Base-by-base conservation (phyloP, 345 rosid species). In the Fremontodendron californicum region DNA sequence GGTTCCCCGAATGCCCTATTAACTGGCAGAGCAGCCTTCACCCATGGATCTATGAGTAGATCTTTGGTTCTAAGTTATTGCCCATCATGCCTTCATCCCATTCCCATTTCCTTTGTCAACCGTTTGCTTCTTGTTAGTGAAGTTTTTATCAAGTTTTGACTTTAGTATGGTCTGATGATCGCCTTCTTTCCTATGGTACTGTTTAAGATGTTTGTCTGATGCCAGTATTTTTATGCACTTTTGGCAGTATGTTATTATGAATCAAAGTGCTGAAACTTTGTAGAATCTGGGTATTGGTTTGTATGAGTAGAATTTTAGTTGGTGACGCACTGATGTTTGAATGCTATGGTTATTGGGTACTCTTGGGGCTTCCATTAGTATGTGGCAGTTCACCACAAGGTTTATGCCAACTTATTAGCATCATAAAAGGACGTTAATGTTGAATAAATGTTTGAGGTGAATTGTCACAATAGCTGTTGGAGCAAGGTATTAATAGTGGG, bases 11-110 rank as follows among this genome's bases (percentile, higher is more conserved):
- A 23, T 91, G 93, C 27, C 86, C 89, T 62, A 88, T 86, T 21
- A 80, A 69, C 90, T 93, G 99, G 99, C 88, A 89, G 75, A 93
- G 93, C 91, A 92, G 90, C 83, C 81, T 88, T 75, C 86, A 81
- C 58, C 85, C 90, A 4, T 95, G 99, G 99, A 84, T 95, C 88
- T 93, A 95, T 46, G 99, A 95, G 57, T 93, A 82, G 79, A 71
- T 43, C 67, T 18, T 39, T 29, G 46, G 43, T n/a, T 27, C 11
- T 31, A 29, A 73, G 37, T 11, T n/a, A 13, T 57, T 23, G 12
- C 10, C 68, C 29, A 2, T 51, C 42, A 5, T 29, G 60, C 16
- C 69, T 25, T 25, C 76, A 37, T 23, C 52, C 57, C 16, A 9
- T 10, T 23, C 33, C 16, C 7, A 29, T 25, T 23, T 57, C 31